These are phyloP conservation scores for Lentinula sp. DNA, from an alignment of 768 basidiomycete species.

Conservation along the genomic window DNA sequence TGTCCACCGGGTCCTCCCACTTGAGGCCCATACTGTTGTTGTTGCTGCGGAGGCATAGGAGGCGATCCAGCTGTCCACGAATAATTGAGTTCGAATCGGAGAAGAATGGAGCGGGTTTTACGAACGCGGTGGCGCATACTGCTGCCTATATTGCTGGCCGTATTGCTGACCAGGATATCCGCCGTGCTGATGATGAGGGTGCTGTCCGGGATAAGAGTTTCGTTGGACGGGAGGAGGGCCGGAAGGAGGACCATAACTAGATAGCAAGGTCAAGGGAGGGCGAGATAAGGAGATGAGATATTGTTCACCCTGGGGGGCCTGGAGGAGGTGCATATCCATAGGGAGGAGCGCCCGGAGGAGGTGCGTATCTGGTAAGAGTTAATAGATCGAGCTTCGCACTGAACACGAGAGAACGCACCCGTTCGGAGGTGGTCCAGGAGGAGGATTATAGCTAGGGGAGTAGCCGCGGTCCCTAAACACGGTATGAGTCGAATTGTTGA, in stretches of 20 bases:
- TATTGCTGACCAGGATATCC: constrained; percentile 23
- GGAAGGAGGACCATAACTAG: constrained; percentile 15
- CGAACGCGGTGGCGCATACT: constrained; percentile 22
- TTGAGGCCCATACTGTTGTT: constrained; percentile 62
- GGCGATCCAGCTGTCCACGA: constrained; percentile 29
- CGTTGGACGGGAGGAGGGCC: constrained; percentile 23
- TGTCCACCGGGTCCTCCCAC: constrained; percentile 39
- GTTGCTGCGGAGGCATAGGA: constrained; percentile 45
- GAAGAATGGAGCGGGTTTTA: background rate
- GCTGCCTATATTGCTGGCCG: constrained; percentile 15
- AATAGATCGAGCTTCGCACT: background rate
- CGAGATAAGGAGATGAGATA: background rate
- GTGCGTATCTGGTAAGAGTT: constrained; percentile 13
- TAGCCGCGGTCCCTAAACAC: background rate
- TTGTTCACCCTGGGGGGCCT: constrained; percentile 2
- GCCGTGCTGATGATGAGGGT: constrained; percentile 30
- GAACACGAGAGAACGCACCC: background rate
- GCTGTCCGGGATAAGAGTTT: constrained; percentile 36
- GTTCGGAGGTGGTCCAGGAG: constrained; percentile 4
- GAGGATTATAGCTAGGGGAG: background rate
- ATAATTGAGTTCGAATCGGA: constrained; percentile 4
- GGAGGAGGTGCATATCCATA: constrained; percentile 15
- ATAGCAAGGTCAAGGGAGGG: constrained; percentile 1
- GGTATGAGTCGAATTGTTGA: background rate
- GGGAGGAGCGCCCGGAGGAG: constrained; percentile 19